Base-by-base conservation (phyloP, 805 yeast genomes). In the Candida sithepensis region DNA sequence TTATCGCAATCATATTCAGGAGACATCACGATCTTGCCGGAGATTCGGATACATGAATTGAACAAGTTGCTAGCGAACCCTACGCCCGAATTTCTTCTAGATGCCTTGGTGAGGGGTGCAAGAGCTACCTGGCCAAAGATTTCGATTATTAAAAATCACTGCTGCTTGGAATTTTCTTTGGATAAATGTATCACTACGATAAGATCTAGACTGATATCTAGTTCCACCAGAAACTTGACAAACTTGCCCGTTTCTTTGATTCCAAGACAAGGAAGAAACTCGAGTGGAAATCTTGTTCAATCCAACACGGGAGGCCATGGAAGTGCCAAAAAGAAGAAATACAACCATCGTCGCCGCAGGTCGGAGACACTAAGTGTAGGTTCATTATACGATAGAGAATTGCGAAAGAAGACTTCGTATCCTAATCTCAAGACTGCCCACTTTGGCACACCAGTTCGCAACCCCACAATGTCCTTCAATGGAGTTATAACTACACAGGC, bases 101-200 rank as follows among this genome's bases (percentile, higher is more conserved):
- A 84, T 48, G 79, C 87, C 49, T 77, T 85, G 2, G 73, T 82
- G 36, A 75, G 95, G 52, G 99, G 98, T 1, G 94, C 96, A 1
- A 71, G 88, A 48, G 92, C 97, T 0, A 84, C 97, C 0, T 92
- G 98, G 97, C 96, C 97, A 0, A 88, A 88, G 59, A 66, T 94
- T 4, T 80, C 96, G 2, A 75, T 91, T 39, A 88, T 92, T 41
- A 77, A 84, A 55, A 92, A 94, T 63, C 96, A 89, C 60, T 90
- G 97, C 66, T 83, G 94, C 0, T 80, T 90, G 28, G 99, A 92
- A 60, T 84, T 92, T 64, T 85, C 90, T 0, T 70, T 92, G 37
- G 98, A 92, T 64, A 77, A 76, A 49, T 85, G 94, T 8, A 89
- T 94, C 8, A 73, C 83, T n/a, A 60, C 66, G 8, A 64, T 90